phyloP scores from a whole-genome alignment of 371 early-diverging fungal genomes.

The Rhizopus sp. region DNA sequence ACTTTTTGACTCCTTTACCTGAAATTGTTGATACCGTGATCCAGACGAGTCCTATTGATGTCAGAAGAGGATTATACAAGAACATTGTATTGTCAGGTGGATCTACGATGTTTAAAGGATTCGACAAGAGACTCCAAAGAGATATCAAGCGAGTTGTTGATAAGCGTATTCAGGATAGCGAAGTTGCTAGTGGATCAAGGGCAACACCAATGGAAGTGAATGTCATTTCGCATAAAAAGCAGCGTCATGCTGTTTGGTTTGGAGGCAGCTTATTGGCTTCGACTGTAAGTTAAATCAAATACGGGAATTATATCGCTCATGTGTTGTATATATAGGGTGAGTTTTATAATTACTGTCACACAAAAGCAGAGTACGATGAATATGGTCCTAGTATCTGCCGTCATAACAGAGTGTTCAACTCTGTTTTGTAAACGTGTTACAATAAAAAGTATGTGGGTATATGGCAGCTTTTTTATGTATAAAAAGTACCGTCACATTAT shows the following conservation, averaged over 20 bases:
- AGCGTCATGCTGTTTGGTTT: slow-evolving; percentile 98
- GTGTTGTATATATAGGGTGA: slow-evolving; percentile 58
- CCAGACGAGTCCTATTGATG: slow-evolving; percentile 96
- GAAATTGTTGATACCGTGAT: slow-evolving; percentile 95
- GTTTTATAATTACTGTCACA: slow-evolving; percentile 92
- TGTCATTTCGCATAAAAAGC: slow-evolving; percentile 96
- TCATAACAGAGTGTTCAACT: slow-evolving; percentile 92
- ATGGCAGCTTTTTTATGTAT: slow-evolving; percentile 2
- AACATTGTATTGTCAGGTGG: slow-evolving; percentile 98
- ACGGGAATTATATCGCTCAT: not conserved
- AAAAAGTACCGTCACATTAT: not conserved
- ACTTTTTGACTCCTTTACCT: slow-evolving; percentile 94
- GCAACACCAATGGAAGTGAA: slow-evolving; percentile 89
- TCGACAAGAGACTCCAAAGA: slow-evolving; percentile 92
- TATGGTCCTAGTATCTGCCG: slow-evolving; percentile 95
- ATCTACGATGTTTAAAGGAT: slow-evolving; percentile 97
- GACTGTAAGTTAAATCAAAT: slow-evolving; percentile 63
- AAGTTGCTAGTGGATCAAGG: slow-evolving; percentile 72
- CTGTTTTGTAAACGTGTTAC: slow-evolving; percentile 33
- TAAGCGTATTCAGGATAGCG: slow-evolving; percentile 74
- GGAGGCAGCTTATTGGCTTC: slow-evolving; percentile 94
- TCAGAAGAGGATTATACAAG: slow-evolving; percentile 95
- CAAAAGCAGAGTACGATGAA: slow-evolving; percentile 98
- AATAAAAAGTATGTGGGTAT: not conserved
- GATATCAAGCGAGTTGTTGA: slow-evolving; percentile 92